Conservation (phyloP, 1,284 basidiomycete species). For the Austroboletus novae-zelandiae region DNA sequence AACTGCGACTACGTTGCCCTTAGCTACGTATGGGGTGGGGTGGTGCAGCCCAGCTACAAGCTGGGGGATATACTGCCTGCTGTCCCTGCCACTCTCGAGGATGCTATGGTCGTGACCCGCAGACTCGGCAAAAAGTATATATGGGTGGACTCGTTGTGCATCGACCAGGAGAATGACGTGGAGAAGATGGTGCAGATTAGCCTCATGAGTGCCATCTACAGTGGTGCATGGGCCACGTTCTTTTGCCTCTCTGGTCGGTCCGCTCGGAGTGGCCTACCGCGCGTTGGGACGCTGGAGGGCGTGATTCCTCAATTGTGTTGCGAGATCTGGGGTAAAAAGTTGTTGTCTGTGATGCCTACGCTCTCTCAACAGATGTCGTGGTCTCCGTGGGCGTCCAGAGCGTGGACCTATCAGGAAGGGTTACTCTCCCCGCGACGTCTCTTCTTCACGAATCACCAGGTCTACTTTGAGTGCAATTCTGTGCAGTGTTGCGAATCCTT, state of each 20-base stretch:
- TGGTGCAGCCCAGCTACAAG: conserved; percentile 6
- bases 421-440: conserved; percentile 16
- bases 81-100: conserved; percentile 18
- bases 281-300: conserved; percentile 6
- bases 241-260: conserved; percentile 7
- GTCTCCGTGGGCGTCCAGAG: conserved; percentile 11
- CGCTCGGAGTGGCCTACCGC: conserved; percentile 13
- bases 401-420: conserved; percentile 20
- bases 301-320: conserved; percentile 9
- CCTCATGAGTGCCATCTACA: conserved; percentile 18
- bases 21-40: conserved; percentile 26
- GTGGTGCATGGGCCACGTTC: conserved; percentile 14
- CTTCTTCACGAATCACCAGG: conserved; percentile 23
- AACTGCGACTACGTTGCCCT: conserved; percentile 14
- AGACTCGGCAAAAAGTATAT: conserved; percentile 13
- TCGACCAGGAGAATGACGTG: conserved; percentile 8
- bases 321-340: background rate
- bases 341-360: conserved; percentile 14
- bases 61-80: conserved; percentile 3
- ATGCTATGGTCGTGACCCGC: conserved; percentile 13
- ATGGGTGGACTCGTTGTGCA: conserved; percentile 23
- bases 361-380: conserved; percentile 3
- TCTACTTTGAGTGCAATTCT: conserved; percentile 20
- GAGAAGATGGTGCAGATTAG: conserved; percentile 18
- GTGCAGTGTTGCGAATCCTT: conserved; percentile 16